Conservation (phyloP, 805 yeast species). For the Spathaspora boniae region DNA sequence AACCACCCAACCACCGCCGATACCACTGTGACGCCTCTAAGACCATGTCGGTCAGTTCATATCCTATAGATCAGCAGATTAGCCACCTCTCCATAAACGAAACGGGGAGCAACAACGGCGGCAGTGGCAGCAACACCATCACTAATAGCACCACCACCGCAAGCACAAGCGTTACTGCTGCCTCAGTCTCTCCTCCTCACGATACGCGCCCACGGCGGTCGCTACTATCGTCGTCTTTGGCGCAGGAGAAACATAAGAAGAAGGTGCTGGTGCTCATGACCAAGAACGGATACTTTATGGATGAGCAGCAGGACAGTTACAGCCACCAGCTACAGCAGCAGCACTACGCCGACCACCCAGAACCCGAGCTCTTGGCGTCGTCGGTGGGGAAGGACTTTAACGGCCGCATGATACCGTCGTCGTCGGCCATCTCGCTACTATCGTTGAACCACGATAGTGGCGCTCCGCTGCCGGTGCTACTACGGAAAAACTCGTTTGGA, state of each 20-base stretch:
- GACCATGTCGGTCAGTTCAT: not conserved
- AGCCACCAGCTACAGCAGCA: not conserved
- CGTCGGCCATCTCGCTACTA: slow-evolving; percentile 38
- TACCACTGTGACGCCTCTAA: not conserved
- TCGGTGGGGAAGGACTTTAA: slow-evolving; percentile 40
- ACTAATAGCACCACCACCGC: too few relatives aligned
- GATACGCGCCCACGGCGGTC: slow-evolving; percentile 11
- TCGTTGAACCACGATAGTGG: slow-evolving; percentile 22
- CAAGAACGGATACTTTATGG: not conserved
- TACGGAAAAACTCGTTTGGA: too few relatives aligned
- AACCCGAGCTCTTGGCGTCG: slow-evolving; percentile 40
- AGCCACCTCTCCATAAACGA: too few relatives aligned
- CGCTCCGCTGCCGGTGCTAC: too few relatives aligned
- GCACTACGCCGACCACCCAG: slow-evolving; percentile 36
- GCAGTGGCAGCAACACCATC: too few relatives aligned
- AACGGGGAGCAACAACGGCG: too few relatives aligned
- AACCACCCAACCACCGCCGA: too few relatives aligned
- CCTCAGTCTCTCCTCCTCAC: too few relatives aligned
- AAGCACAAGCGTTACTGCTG: slow-evolving; percentile 1
- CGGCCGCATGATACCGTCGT: slow-evolving; percentile 40
- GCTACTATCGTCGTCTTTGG: slow-evolving; percentile 15
- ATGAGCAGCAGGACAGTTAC: too few relatives aligned
- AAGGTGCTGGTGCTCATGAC: not conserved
- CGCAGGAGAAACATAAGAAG: slow-evolving; percentile 9
- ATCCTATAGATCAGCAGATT: slow-evolving; percentile 1